Conservation (phyloP, 139 green algal genomes). For the Chlorella vulgaris region DNA sequence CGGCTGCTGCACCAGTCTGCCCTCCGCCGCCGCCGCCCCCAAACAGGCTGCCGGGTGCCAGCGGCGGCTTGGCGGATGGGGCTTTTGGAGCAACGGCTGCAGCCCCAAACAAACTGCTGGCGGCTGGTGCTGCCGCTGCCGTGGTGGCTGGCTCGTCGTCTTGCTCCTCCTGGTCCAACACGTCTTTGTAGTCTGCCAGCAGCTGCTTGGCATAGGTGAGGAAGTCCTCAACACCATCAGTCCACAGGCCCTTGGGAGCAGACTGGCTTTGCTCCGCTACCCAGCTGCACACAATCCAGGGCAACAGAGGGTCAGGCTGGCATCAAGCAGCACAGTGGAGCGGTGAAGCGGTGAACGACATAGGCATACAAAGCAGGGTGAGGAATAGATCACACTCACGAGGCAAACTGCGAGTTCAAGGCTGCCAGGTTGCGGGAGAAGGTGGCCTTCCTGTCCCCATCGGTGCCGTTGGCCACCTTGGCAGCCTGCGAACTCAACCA, state of each 20-base stretch:
- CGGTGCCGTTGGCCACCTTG: neutral
- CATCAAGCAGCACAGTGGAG: too few species aligned
- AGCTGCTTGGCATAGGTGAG: conserved; percentile 50
- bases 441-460: conserved; percentile 28
- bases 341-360: too few species aligned
- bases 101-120: neutral
- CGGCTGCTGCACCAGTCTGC: neutral
- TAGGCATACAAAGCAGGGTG: too few species aligned
- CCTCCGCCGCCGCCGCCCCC: neutral
- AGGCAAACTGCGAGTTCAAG: conserved; percentile 47
- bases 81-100: neutral
- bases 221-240: conserved; percentile 57
- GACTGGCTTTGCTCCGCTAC: conserved; percentile 17
- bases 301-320: neutral
- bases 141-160: neutral
- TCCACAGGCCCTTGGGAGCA: conserved; percentile 50
- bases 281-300: conserved; percentile 36
- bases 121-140: neutral
- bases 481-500: conserved; percentile 7
- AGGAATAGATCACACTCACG: too few species aligned
- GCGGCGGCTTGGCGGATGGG: neutral
- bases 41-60: conserved; percentile 7
- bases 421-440: conserved; percentile 33
- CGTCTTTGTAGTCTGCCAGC: conserved; percentile 54
- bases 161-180: conserved; percentile 22